These are phyloP conservation scores for Physaria fendleri DNA, from an alignment of 345 rosid genomes.

Conservation along the genomic window DNA sequence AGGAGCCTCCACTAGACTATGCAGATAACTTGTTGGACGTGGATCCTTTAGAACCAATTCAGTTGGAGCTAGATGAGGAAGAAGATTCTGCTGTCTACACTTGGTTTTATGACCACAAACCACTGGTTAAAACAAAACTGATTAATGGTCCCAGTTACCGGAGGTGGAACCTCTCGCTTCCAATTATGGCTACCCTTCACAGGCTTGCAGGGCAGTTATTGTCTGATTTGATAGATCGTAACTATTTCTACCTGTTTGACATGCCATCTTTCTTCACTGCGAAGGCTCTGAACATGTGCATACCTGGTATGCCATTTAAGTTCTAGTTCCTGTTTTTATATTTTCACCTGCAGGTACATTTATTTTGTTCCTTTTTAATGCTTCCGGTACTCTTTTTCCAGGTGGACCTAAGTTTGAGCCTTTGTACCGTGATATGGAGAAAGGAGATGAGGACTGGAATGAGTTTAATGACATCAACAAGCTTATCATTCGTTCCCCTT, in stretches of 20 bases:
- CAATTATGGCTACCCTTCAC: conserved; percentile 89
- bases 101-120: conserved; percentile 98
- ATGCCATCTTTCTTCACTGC: conserved; percentile 94
- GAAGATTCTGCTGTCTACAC: conserved; percentile 81
- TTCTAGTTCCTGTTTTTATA: too few relatives aligned
- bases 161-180: conserved; percentile 92
- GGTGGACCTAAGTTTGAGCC: conserved; percentile 99
- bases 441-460: conserved; percentile 99
- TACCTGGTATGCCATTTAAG: too few relatives aligned
- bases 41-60: conserved; percentile 86
- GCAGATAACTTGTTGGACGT: conserved; percentile 87
- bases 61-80: conserved; percentile 75
- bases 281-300: conserved; percentile 90
- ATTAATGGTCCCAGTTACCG: conserved; percentile 88
- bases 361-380: too few relatives aligned
- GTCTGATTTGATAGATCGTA: conserved; percentile 81
- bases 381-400: too few relatives aligned
- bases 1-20: conserved; percentile 87
- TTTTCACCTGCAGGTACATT: too few relatives aligned
- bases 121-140: conserved; percentile 77
- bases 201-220: conserved; percentile 94
- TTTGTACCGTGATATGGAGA: conserved; percentile 97
- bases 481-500: conserved; percentile 94
- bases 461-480: conserved; percentile 99
- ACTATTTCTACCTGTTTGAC: conserved; percentile 88